phyloP scores from a whole-genome alignment of 2,329 filamentous ascomycete genomes.

The Cercospora citrullina region DNA sequence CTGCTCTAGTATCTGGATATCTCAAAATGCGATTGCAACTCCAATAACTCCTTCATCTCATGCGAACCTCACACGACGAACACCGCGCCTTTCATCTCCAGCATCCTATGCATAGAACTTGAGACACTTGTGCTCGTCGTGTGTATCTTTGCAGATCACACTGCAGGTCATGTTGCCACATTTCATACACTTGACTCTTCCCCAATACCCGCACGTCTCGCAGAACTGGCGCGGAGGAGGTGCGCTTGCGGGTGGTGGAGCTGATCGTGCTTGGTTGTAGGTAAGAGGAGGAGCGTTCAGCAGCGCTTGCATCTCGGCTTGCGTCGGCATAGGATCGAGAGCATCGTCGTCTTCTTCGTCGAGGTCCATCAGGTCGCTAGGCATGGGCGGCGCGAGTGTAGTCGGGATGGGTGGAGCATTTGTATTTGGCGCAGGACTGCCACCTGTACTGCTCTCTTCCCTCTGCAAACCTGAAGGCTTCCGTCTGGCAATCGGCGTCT shows the following conservation, averaged over 20 bases:
- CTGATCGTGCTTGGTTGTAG: slow-evolving; percentile 62
- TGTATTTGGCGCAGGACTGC: slow-evolving; percentile 31
- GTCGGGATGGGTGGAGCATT: slow-evolving; percentile 11
- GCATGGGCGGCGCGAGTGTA: slow-evolving; percentile 23
- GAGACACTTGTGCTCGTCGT: slow-evolving; percentile 70
- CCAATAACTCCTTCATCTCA: background rate
- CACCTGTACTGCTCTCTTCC: slow-evolving; percentile 33
- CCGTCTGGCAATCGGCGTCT: slow-evolving; percentile 39
- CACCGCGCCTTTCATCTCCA: slow-evolving; percentile 11
- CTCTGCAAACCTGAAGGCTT: slow-evolving; percentile 25
- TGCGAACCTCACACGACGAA: background rate
- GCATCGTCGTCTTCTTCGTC: slow-evolving; percentile 46
- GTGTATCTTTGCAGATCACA: slow-evolving; percentile 69
- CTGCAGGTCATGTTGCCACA: slow-evolving; percentile 79
- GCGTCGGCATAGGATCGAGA: slow-evolving; percentile 31
- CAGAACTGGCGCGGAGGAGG: slow-evolving; percentile 67
- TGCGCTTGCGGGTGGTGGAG: slow-evolving; percentile 42
- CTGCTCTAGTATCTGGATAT: background rate
- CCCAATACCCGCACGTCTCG: slow-evolving; percentile 81
- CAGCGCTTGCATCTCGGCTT: slow-evolving; percentile 61
- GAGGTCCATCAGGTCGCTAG: slow-evolving; percentile 40
- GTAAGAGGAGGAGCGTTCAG: slow-evolving; percentile 64
- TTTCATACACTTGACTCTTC: slow-evolving; percentile 71
- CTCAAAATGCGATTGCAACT: background rate
- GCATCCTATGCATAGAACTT: slow-evolving; percentile 45